Evolutionary conservation across 1,284 basidiomycete genomes (phyloP).

Genomic region (Malassezia restricta): DNA sequence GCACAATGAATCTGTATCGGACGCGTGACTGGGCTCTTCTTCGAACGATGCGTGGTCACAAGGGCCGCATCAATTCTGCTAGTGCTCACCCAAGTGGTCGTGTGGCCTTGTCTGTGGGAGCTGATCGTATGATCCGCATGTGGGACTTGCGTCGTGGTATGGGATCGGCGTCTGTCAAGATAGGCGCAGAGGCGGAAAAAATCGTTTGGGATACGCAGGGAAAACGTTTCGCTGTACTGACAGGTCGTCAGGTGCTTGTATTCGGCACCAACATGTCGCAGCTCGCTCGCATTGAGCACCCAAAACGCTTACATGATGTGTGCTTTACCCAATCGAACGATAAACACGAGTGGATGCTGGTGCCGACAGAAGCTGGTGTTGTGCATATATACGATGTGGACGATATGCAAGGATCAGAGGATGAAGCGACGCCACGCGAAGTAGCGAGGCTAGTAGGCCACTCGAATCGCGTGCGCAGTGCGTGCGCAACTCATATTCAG

Average conservation of each 20-base stretch:
- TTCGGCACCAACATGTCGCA: constrained; percentile 36
- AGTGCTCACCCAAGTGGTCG: constrained; percentile 85
- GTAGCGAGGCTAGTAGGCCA: constrained; percentile 35
- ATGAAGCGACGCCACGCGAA: constrained; percentile 18
- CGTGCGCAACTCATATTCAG: background rate
- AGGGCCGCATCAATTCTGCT: constrained; percentile 75
- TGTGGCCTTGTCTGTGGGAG: constrained; percentile 77
- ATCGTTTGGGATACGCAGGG: constrained; percentile 33
- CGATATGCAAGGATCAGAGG: constrained; percentile 16
- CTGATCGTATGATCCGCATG: constrained; percentile 80
- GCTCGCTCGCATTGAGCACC: constrained; percentile 28
- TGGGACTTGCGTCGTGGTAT: constrained; percentile 96
- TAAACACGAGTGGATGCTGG: constrained; percentile 31
- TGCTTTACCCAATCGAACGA: constrained; percentile 19
- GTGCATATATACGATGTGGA: constrained; percentile 31
- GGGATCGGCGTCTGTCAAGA: constrained; percentile 71
- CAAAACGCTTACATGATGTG: constrained; percentile 28
- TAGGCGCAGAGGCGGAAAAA: constrained; percentile 34
- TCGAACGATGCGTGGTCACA: constrained; percentile 78
- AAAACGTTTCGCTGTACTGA: constrained; percentile 28
- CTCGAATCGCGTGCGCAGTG: constrained; percentile 26
- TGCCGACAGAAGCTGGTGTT: constrained; percentile 22
- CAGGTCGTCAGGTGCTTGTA: constrained; percentile 27
- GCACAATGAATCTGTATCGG: constrained; percentile 70
- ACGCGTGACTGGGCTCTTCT: constrained; percentile 85